phyloP scores from a whole-genome alignment of 371 early-diverging fungal genomes.

The Mortierella sp. region DNA sequence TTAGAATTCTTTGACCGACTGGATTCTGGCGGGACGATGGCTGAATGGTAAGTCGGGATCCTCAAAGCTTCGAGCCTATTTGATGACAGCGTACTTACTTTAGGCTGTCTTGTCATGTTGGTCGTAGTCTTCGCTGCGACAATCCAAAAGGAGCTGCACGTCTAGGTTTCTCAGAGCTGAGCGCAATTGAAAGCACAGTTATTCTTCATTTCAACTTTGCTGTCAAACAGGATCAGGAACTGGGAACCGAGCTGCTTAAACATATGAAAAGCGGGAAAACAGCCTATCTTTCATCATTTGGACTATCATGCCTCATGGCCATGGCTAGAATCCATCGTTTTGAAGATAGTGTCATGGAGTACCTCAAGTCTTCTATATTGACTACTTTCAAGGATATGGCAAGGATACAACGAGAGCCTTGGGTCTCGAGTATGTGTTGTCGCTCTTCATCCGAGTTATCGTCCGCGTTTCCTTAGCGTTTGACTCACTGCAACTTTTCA shows the following conservation, averaged over 20 bases:
- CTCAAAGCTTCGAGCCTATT: neutral
- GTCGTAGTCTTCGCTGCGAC: constrained; percentile 26
- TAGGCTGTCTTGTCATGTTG: neutral
- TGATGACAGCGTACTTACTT: neutral
- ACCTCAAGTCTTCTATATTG: constrained; percentile 59
- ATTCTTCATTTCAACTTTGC: constrained; percentile 72
- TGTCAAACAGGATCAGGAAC: constrained; percentile 71
- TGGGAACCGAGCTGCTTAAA: constrained; percentile 68
- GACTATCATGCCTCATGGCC: constrained; percentile 65
- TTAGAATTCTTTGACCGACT: constrained; percentile 58
- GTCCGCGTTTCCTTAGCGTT: neutral
- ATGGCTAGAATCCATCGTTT: constrained; percentile 70
- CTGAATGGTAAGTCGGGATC: constrained; percentile 36
- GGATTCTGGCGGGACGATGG: constrained; percentile 31
- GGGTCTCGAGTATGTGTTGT: constrained; percentile 59
- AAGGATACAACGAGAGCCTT: constrained; percentile 58
- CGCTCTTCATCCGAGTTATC: neutral
- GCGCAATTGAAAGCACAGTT: constrained; percentile 65
- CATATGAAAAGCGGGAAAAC: constrained; percentile 60
- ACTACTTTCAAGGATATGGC: constrained; percentile 64
- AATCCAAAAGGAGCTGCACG: constrained; percentile 37
- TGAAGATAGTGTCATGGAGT: constrained; percentile 66
- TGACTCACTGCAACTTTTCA: neutral
- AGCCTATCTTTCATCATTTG: constrained; percentile 60
- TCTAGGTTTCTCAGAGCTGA: constrained; percentile 47